A percentile compares a stretch with the other conserved stretches of the same genome.
Conservation (phyloP, 2,329 filamentous ascomycete species). For the Arthrobotrys megalospora region DNA sequence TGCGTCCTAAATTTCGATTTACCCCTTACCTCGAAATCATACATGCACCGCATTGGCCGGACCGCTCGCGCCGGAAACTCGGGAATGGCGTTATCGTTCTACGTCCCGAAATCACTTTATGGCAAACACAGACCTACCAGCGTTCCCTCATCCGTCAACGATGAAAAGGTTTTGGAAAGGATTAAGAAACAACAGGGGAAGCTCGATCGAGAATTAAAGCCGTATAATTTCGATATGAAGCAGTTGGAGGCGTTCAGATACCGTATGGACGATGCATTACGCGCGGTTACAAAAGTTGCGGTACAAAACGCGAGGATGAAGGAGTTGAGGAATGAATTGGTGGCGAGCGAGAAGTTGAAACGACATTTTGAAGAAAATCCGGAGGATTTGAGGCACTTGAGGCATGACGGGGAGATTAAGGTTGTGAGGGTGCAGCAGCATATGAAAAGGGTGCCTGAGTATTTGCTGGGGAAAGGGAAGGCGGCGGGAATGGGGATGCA, state of each 20-base stretch:
- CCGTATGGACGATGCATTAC: constrained; percentile 90
- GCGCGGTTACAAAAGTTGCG: constrained; percentile 89
- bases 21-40: constrained; percentile 87
- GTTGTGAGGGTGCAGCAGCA: constrained; percentile 88
- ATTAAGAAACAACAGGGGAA: constrained; percentile 85
- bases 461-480: constrained; percentile 84
- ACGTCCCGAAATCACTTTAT: constrained; percentile 84
- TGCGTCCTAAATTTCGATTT: constrained; percentile 98
- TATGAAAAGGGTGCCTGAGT: constrained; percentile 94
- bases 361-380: constrained; percentile 98
- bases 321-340: constrained; percentile 88
- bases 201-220: constrained; percentile 84
- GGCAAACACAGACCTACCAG: constrained; percentile 91
- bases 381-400: constrained; percentile 84
- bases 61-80: constrained; percentile 92
- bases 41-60: constrained; percentile 95
- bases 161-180: constrained; percentile 85
- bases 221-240: constrained; percentile 94
- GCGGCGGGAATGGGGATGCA: constrained; percentile 78
- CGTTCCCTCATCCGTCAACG: constrained; percentile 80
- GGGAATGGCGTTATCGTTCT: constrained; percentile 96
- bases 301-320: constrained; percentile 90
- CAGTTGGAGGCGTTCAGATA: constrained; percentile 95
- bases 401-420: constrained; percentile 90
- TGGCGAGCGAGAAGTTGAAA: constrained; percentile 94